phyloP scores from a whole-genome alignment of 2,329 filamentous ascomycete genomes.

The Penicillium griseofulvum region DNA sequence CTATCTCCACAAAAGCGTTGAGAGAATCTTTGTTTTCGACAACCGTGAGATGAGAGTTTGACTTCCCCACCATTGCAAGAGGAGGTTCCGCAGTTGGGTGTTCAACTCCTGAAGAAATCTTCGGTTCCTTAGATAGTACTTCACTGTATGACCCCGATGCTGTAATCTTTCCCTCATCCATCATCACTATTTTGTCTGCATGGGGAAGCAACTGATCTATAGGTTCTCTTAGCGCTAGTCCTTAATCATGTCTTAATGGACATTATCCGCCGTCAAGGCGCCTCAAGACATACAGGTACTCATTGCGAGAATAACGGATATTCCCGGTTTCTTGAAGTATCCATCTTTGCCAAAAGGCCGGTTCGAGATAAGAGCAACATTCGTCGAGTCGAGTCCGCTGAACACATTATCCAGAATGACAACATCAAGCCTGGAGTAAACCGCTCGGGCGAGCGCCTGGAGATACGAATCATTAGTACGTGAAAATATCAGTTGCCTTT shows the following conservation, averaged over 20 bases:
- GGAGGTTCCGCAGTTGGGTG: background rate
- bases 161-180: background rate
- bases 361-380: background rate
- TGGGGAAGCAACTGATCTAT: background rate
- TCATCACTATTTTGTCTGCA: background rate
- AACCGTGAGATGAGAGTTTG: background rate
- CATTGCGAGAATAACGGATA: background rate
- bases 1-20: background rate
- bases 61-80: background rate
- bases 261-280: background rate
- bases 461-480: background rate
- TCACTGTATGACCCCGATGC: background rate
- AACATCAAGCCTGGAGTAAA: constrained; percentile 6
- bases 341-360: background rate
- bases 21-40: background rate
- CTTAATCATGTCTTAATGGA: background rate
- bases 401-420: constrained; percentile 9
- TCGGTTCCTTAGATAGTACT: background rate
- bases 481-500: background rate
- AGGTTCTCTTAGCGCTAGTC: background rate
- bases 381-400: constrained; percentile 3
- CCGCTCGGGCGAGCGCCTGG: constrained; percentile 6
- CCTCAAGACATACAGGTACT: background rate
- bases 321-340: background rate
- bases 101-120: background rate